Evolutionary conservation across 2,329 filamentous ascomycete species (phyloP).

Genomic region (Trichothecium sympodiale): DNA sequence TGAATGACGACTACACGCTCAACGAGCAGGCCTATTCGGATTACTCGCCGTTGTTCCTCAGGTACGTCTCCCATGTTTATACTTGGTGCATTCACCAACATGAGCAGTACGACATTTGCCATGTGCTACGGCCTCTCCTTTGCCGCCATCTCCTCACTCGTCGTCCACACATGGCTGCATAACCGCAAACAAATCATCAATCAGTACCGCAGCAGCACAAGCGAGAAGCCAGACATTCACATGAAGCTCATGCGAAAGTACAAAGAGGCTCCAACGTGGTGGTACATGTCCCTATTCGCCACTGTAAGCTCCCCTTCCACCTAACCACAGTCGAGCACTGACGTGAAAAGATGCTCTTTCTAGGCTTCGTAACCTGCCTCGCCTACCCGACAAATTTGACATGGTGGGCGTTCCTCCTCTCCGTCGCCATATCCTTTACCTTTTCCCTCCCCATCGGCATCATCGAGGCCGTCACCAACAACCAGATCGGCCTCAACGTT

Average conservation of each 20-base stretch:
- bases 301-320: conserved; percentile 27
- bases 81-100: not conserved
- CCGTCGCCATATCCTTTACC: conserved; percentile 50
- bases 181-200: conserved; percentile 56
- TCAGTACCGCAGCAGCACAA: conserved; percentile 47
- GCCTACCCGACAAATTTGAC: conserved; percentile 55
- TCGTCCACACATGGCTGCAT: conserved; percentile 58
- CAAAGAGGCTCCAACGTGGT: conserved; percentile 51
- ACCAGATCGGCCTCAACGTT: conserved; percentile 63
- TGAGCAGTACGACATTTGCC: conserved; percentile 54
- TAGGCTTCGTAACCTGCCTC: conserved; percentile 44
- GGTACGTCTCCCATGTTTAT: conserved; percentile 18
- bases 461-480: conserved; percentile 59
- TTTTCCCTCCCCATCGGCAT: conserved; percentile 60
- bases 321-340: not conserved
- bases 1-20: conserved; percentile 50
- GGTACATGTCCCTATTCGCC: conserved; percentile 48
- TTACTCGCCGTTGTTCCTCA: conserved; percentile 59
- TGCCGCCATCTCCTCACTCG: conserved; percentile 55
- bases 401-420: conserved; percentile 63
- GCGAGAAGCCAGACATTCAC: conserved; percentile 51
- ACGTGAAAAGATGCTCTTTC: conserved; percentile 33
- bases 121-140: conserved; percentile 62
- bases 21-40: conserved; percentile 51
- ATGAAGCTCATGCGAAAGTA: conserved; percentile 55